phyloP scores from a whole-genome alignment of 352 stramenopile species.

The Pythium brachiatum region DNA sequence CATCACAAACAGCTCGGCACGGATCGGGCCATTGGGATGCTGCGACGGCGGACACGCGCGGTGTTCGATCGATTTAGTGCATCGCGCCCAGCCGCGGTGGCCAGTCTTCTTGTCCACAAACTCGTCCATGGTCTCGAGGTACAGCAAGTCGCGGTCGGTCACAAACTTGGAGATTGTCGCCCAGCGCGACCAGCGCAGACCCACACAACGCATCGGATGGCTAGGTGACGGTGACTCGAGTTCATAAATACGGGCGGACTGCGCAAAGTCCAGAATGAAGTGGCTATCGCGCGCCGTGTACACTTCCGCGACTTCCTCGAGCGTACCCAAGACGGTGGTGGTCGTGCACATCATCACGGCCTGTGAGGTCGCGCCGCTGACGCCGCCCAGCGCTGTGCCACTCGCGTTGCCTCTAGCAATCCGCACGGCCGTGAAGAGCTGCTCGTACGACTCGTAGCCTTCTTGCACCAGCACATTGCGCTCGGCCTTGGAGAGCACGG shows the following conservation, averaged over 20 bases:
- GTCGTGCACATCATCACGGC: constrained; percentile 64
- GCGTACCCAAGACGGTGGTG: constrained; percentile 42
- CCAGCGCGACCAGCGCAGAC: constrained; percentile 61
- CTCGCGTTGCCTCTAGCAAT: constrained; percentile 30
- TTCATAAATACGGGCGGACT: constrained; percentile 51
- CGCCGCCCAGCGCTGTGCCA: constrained; percentile 30
- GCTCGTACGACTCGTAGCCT: constrained; percentile 20
- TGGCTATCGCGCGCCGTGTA: constrained; percentile 43
- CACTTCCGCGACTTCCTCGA: constrained; percentile 62
- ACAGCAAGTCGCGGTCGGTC: constrained; percentile 51
- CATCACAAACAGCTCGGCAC: constrained; percentile 50
- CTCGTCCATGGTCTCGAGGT: constrained; percentile 65
- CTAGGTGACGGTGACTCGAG: constrained; percentile 41
- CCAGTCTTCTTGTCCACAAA: constrained; percentile 60
- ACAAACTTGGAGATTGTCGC: constrained; percentile 51
- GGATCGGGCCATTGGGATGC: constrained; percentile 48
- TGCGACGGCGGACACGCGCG: constrained; percentile 55
- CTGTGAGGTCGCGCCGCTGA: constrained; percentile 31
- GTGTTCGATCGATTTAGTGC: constrained; percentile 65
- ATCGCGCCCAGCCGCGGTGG: constrained; percentile 60
- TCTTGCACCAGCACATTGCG: constrained; percentile 17
- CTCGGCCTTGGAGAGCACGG: constrained; percentile 15
- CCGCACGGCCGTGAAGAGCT: constrained; percentile 26
- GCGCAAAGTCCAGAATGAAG: constrained; percentile 50
- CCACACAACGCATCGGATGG: constrained; percentile 40